These are phyloP conservation scores for Aspergillus saccharolyticus DNA, from an alignment of 495 filamentous ascomycete species.

Conservation along the genomic window DNA sequence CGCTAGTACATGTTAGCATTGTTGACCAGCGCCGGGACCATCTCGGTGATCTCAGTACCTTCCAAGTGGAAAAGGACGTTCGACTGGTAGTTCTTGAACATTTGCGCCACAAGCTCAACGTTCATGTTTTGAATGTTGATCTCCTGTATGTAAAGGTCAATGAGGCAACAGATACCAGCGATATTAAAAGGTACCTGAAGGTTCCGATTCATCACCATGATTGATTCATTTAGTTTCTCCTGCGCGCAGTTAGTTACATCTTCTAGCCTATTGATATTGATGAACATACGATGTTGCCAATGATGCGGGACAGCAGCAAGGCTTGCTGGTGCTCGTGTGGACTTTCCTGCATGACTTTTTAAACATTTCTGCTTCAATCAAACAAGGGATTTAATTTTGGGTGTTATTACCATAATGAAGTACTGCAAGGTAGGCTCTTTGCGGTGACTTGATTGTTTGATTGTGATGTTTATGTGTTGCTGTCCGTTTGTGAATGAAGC, in stretches of 20 bases:
- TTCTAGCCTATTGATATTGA: neutral
- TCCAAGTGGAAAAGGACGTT: slow-evolving; percentile 97
- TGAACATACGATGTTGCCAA: slow-evolving; percentile 81
- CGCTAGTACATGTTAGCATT: slow-evolving; percentile 42
- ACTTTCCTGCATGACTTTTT: slow-evolving; percentile 62
- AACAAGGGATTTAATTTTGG: neutral
- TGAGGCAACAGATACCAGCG: neutral
- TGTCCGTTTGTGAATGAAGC: neutral
- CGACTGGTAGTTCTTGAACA: slow-evolving; percentile 99
- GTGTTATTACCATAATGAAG: slow-evolving; percentile 17
- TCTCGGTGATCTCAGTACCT: slow-evolving; percentile 50
- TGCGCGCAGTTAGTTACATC: slow-evolving; percentile 29
- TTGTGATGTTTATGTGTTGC: slow-evolving; percentile 16
- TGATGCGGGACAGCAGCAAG: slow-evolving; percentile 86
- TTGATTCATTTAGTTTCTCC: slow-evolving; percentile 97
- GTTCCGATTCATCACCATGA: slow-evolving; percentile 85
- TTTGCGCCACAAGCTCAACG: slow-evolving; percentile 93
- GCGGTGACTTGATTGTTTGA: neutral
- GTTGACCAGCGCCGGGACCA: neutral
- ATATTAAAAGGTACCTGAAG: slow-evolving; percentile 63
- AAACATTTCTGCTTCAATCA: neutral
- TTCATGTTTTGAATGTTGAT: slow-evolving; percentile 99
- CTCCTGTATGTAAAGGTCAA: slow-evolving; percentile 50
- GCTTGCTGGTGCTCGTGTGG: slow-evolving; percentile 98
- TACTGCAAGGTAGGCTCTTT: neutral